Percentiles rank a stretch among this genome's conserved stretches.
Evolutionary conservation across 2,329 filamentous ascomycete genomes (phyloP).

Genomic region (Leptographium radiaticola): DNA sequence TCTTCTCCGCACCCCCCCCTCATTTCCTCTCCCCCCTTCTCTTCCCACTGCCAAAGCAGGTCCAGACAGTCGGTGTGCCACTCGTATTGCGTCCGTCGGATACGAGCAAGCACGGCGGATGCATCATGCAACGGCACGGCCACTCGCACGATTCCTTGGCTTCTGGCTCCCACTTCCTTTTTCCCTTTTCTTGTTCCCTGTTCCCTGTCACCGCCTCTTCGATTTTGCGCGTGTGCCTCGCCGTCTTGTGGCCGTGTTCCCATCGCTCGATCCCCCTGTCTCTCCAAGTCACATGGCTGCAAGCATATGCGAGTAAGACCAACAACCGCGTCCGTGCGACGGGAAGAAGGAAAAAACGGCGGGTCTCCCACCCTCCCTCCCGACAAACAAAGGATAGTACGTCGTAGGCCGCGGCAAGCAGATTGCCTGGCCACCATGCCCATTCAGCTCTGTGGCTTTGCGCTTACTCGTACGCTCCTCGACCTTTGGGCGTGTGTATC

Average conservation of each 20-base stretch:
- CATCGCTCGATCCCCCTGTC: neutral
- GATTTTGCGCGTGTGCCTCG: neutral
- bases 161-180: neutral
- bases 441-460: too few relatives aligned
- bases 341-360: neutral
- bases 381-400: neutral
- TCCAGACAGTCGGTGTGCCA: neutral
- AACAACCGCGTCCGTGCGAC: slow-evolving; percentile 5
- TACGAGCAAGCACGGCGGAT: too few relatives aligned
- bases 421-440: too few relatives aligned
- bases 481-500: too few relatives aligned
- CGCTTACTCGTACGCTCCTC: too few relatives aligned
- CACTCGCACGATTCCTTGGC: neutral
- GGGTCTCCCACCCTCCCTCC: neutral
- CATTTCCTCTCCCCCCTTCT: too few relatives aligned
- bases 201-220: slow-evolving; percentile 12
- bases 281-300: slow-evolving; percentile 9
- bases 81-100: neutral
- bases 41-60: too few relatives aligned
- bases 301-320: slow-evolving; percentile 9
- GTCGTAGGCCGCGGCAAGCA: neutral
- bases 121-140: neutral
- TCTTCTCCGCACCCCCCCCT: neutral
- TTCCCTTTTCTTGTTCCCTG: slow-evolving; percentile 4
- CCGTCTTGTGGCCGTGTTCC: neutral